Conservation (phyloP, 768 basidiomycete species). For the Mycena haematopus region DNA sequence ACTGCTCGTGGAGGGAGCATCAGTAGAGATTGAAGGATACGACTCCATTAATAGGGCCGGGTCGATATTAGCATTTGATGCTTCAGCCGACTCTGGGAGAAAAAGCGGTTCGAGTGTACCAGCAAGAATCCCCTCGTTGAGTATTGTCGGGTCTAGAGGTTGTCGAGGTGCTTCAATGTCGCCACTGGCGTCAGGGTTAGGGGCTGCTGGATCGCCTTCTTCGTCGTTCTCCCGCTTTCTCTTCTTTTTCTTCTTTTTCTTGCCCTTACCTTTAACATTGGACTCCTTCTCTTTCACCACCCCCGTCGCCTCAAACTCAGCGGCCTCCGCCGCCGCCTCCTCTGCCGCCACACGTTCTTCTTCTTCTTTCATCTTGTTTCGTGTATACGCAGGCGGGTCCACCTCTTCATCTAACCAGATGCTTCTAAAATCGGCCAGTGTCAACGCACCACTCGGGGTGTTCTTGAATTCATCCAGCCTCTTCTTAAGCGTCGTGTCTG, state of each 20-base stretch:
- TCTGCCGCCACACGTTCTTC: conserved; percentile 52
- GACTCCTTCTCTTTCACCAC: conserved; percentile 34
- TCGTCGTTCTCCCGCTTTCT: conserved; percentile 43
- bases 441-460: conserved; percentile 85
- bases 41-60: conserved; percentile 50
- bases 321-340: conserved; percentile 38
- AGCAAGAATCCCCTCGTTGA: conserved; percentile 72
- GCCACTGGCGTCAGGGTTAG: conserved; percentile 30
- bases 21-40: conserved; percentile 14
- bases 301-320: conserved; percentile 35
- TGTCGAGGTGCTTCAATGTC: conserved; percentile 34
- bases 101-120: conserved; percentile 57
- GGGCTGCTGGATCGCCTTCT: conserved; percentile 31
- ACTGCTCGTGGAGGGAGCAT: conserved; percentile 3
- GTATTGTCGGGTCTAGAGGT: conserved; percentile 61
- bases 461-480: conserved; percentile 93
- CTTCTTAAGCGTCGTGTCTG: conserved; percentile 93
- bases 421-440: conserved; percentile 86
- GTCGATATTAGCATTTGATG: conserved; percentile 57
- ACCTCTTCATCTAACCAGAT: conserved; percentile 92
- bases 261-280: conserved; percentile 37
- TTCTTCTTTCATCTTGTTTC: conserved; percentile 75
- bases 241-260: conserved; percentile 40
- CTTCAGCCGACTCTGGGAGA: conserved; percentile 51
- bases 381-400: conserved; percentile 90